Conservation (phyloP, 192 early-diverging fungal genomes). For the Oehlia diaphana region DNA sequence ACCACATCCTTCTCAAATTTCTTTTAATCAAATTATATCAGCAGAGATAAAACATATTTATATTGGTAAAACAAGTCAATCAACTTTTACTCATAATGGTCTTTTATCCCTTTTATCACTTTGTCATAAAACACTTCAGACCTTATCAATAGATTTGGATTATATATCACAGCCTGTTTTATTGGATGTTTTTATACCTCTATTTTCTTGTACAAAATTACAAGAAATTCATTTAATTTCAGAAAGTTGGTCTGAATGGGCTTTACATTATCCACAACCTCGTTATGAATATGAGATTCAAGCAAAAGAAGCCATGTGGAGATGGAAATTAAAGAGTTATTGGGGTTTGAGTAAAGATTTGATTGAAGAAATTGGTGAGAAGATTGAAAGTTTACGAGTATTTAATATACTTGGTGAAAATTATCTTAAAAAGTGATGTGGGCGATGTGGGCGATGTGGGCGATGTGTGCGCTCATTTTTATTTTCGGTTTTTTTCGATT, state of each 20-base stretch:
- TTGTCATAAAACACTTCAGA: slow-evolving; percentile 3
- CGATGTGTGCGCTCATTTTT: no score
- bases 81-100: slow-evolving; percentile 2
- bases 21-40: not conserved
- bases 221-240: slow-evolving; percentile 26
- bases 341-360: slow-evolving; percentile 19
- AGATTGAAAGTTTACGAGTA: slow-evolving; percentile 2
- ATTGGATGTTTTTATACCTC: slow-evolving; percentile 24
- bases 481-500: no score
- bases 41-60: slow-evolving; percentile 3
- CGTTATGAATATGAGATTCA: slow-evolving; percentile 12
- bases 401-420: slow-evolving; percentile 28
- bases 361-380: slow-evolving; percentile 9
- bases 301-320: slow-evolving; percentile 32
- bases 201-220: slow-evolving; percentile 18
- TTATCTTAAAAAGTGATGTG: slow-evolving; percentile 3
- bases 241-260: slow-evolving; percentile 25
- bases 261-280: slow-evolving; percentile 23
- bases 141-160: slow-evolving; percentile 3
- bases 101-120: slow-evolving; percentile 10
- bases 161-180: slow-evolving; percentile 15
- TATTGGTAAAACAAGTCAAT: slow-evolving; percentile 15
- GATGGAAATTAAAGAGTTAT: slow-evolving; percentile 28
- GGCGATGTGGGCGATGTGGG: no score
- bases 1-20: not conserved